Conservation (phyloP, 2,329 filamentous ascomycete genomes). For the Penicillium sp. region DNA sequence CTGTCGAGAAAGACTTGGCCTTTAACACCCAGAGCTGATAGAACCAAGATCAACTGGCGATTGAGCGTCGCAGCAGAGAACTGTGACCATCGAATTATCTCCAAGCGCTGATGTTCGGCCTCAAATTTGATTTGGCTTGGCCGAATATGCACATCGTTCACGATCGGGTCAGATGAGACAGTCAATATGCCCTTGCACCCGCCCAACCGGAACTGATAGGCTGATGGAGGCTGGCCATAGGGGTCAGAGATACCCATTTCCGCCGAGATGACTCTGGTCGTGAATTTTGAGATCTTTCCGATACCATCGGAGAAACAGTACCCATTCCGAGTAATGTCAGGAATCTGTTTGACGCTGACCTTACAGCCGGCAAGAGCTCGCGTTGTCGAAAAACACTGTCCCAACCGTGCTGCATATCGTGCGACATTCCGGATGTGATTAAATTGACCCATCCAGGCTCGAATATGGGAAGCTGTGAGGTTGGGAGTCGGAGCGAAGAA, state of each 20-base stretch:
- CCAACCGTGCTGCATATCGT: constrained; percentile 85
- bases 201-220: constrained; percentile 89
- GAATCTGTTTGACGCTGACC: constrained; percentile 63
- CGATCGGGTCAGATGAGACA: constrained; percentile 71
- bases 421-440: constrained; percentile 80
- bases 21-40: constrained; percentile 76
- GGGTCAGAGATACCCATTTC: constrained; percentile 69
- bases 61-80: constrained; percentile 83
- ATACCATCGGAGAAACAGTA: constrained; percentile 90
- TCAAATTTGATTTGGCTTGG: constrained; percentile 88
- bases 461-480: constrained; percentile 75
- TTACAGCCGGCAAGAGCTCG: constrained; percentile 70
- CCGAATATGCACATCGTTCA: constrained; percentile 75
- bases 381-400: constrained; percentile 96
- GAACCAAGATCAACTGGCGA: constrained; percentile 84
- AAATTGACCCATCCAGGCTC: constrained; percentile 86
- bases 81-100: constrained; percentile 82
- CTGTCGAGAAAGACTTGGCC: constrained; percentile 71
- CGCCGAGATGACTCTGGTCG: constrained; percentile 74
- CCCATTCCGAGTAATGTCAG: constrained; percentile 72
- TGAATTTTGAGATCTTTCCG: constrained; percentile 82
- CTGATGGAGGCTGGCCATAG: constrained; percentile 69
- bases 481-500: constrained; percentile 80
- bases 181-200: constrained; percentile 90
- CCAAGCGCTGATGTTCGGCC: constrained; percentile 72